Conservation (phyloP, 2,329 filamentous ascomycete genomes). For the Zasmidium cellare region DNA sequence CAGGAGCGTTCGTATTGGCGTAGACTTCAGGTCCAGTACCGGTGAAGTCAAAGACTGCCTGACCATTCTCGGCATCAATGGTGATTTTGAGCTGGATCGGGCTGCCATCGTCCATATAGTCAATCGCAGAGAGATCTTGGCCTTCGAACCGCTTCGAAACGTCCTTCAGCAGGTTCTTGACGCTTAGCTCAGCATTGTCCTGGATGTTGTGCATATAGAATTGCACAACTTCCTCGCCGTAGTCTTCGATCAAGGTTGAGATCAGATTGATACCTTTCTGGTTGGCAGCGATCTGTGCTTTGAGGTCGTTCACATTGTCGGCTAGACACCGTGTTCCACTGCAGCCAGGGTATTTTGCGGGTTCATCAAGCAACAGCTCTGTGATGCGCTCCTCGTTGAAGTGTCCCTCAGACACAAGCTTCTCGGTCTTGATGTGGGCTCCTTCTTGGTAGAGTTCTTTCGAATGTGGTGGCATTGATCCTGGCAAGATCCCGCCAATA, state of each 20-base stretch:
- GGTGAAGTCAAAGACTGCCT: slow-evolving; percentile 75
- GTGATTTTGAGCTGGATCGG: slow-evolving; percentile 73
- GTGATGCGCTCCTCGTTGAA: slow-evolving; percentile 78
- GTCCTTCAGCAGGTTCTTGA: slow-evolving; percentile 70
- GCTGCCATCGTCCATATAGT: slow-evolving; percentile 86
- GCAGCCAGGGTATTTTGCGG: slow-evolving; percentile 73
- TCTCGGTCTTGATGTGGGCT: slow-evolving; percentile 56
- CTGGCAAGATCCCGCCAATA: slow-evolving; percentile 79
- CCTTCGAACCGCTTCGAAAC: slow-evolving; percentile 70
- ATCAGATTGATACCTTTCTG: slow-evolving; percentile 82
- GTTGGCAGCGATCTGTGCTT: slow-evolving; percentile 84
- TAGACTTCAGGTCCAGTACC: slow-evolving; percentile 70
- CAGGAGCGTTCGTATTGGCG: slow-evolving; percentile 76
- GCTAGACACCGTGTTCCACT: slow-evolving; percentile 75
- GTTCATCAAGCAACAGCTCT: slow-evolving; percentile 67
- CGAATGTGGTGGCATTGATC: slow-evolving; percentile 78
- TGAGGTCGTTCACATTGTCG: slow-evolving; percentile 84
- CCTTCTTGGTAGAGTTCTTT: slow-evolving; percentile 60
- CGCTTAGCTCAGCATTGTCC: slow-evolving; percentile 73
- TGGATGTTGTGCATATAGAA: slow-evolving; percentile 85
- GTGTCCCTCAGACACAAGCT: slow-evolving; percentile 72
- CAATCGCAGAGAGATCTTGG: slow-evolving; percentile 69
- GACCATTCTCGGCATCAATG: slow-evolving; percentile 72
- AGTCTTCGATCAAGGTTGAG: slow-evolving; percentile 71
- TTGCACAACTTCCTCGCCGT: slow-evolving; percentile 73